Base-by-base conservation (phyloP, 2,329 filamentous ascomycete species). In the Blastomyces gilchristii region DNA sequence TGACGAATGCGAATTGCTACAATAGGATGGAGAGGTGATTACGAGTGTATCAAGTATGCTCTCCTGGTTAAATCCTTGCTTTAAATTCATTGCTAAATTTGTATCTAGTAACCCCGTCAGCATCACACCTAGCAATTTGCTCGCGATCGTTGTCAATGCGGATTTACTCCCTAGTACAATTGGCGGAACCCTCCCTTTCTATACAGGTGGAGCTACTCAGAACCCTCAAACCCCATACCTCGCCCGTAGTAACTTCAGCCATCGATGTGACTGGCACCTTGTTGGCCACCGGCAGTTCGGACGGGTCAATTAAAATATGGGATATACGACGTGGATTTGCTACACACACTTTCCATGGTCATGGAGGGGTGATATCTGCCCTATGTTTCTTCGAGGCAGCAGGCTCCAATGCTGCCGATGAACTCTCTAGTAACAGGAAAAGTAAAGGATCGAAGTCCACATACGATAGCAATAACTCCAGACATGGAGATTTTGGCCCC, bases 141-240 rank as follows among this genome's bases (percentile, higher is more conserved):
- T 99, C 94, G 22, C 87, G 93, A 68, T 97, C 93, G n/a, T 82
- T 97, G 62, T 92, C 91, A 7, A 95, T 97, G 91, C 88, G 90
- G 72, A 91, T 97, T 68, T 97, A 90, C 77, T 78, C 87, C 22
- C 81, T 99, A 34, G 82, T 82, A 60, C 79, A 81, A 34, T 84
- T 84, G 25, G 79, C 79, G 61, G 74, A 80, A 37, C 80, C 83
- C 25, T 80, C 83, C 47, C 80, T 80, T 57, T 76, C 80, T 4
- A 81, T 92, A 65, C 83, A 87, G 61, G 77, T 86, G 25, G 85
- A 87, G 59, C 84, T 95, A 18, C 74, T 89, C 18, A 86, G 91
- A 69, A 92, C 90, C 2, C 76, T 97, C 41, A 97, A 96, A 74
- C 91, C 94, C 8, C 94, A 97, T 73, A 83, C 86, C 0, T 92